Evolutionary conservation across 1,284 basidiomycete genomes (phyloP), one percentile per base, ranked within the genome.

Genomic region (Sporisorium iseilematis-ciliati): DNA sequence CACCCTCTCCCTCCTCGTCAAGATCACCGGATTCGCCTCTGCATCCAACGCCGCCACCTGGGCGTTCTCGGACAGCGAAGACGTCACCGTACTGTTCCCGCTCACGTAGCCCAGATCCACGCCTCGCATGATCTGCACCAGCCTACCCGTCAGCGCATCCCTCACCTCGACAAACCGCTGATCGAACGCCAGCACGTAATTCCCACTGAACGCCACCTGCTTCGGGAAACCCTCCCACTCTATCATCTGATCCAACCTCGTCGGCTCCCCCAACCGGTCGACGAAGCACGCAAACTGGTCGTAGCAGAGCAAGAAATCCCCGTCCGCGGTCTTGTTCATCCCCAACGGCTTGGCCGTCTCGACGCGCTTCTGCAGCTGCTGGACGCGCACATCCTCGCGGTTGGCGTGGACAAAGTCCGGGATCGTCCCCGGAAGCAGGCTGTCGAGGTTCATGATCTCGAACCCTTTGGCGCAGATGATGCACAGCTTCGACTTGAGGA

Each of bases 381-480:
- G 89, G 2, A 92, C 87, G 7, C 90, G 89, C 31, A 91, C 89
- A 77, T 94, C 92, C 75, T 94, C 92, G 45, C 86, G 72, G 42
- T 75, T 81, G 23, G 83, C 89, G 8, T 93, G 92, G 60, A 87
- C 85, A 60, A 88, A 87, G 58, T 87, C 87, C 0, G 88, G 88
- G 33, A 97, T 94, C 1, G 92, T 93, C 2, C 94, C 93, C 80
- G 93, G 94, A 86, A 93, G 92, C 85, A 93, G 91, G 25, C 69
- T 74, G 56, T 86, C 86, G 35, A 98, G 88, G 84, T 97, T 93
- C 93, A 97, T 97, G 79, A 97, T 96, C 87, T 85, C 82, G 80
- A 97, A 96, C n/a, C 93, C 94, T 81, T 93, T 94, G 2, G 92
- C 90, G 78, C 94, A 95, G 33, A 96, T 89, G 63, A 99, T 92